These are phyloP conservation scores for Phytophthora rubi DNA, from an alignment of 352 stramenopile species.

Conservation along the genomic window DNA sequence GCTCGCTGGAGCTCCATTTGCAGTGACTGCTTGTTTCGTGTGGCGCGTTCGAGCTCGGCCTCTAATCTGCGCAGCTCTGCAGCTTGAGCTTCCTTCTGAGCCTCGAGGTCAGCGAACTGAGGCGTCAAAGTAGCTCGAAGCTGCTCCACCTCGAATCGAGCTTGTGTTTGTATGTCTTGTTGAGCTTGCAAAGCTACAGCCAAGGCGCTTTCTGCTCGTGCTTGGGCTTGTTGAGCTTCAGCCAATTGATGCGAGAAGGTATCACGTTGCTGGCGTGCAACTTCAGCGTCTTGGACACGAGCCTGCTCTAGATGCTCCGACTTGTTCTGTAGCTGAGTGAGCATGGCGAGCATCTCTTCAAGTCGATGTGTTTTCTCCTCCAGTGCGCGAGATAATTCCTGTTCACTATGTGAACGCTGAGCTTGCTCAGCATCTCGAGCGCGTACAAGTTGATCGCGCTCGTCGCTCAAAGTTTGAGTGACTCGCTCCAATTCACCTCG, in stretches of 20 bases:
- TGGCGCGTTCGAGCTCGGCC: conserved; percentile 53
- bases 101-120: conserved; percentile 36
- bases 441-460: conserved; percentile 33
- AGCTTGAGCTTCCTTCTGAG: conserved; percentile 33
- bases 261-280: conserved; percentile 32
- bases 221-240: conserved; percentile 31
- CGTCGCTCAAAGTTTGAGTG: conserved; percentile 14
- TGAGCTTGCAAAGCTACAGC: conserved; percentile 25
- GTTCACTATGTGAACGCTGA: conserved; percentile 40
- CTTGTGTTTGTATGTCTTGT: conserved; percentile 26
- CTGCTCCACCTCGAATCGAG: conserved; percentile 34
- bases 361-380: conserved; percentile 61
- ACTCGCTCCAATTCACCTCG: conserved; percentile 14
- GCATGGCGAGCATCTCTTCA: conserved; percentile 71
- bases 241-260: conserved; percentile 23
- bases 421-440: conserved; percentile 38
- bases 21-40: conserved; percentile 51
- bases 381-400: conserved; percentile 33
- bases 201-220: conserved; percentile 22
- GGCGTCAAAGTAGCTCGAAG: conserved; percentile 32
- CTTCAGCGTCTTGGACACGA: conserved; percentile 47
- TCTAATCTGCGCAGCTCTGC: conserved; percentile 53
- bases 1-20: conserved; percentile 64
- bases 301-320: conserved; percentile 58
- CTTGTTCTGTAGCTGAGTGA: conserved; percentile 61